Evolutionary conservation across 192 early-diverging fungal species (phyloP).

Genomic region (Gigaspora rosea): DNA sequence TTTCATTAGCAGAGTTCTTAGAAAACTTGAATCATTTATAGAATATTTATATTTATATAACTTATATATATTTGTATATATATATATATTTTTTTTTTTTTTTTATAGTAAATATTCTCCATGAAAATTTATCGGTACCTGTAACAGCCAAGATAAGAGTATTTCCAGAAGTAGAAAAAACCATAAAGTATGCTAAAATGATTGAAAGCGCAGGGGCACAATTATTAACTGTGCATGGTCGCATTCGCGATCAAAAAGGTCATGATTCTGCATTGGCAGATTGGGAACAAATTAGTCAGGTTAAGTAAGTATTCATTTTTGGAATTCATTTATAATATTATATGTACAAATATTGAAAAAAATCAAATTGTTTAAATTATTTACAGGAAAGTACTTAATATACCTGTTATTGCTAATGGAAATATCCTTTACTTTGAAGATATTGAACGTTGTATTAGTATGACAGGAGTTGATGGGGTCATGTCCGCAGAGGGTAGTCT

Average conservation of each 20-base stretch:
- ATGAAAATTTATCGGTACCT: constrained; percentile 79
- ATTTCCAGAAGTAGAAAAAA: constrained; percentile 87
- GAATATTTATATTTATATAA: constrained; percentile 31
- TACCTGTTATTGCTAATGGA: constrained; percentile 98
- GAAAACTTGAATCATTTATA: too few relatives aligned
- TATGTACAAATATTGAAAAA: too few relatives aligned
- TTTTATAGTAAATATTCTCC: constrained; percentile 67
- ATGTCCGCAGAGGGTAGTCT: constrained; percentile 90
- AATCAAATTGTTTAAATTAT: too few relatives aligned
- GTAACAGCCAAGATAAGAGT: constrained; percentile 97
- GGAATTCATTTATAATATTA: too few relatives aligned
- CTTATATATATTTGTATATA: constrained; percentile 64
- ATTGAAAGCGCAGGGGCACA: constrained; percentile 91
- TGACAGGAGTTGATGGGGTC: constrained; percentile 90
- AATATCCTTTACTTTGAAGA: constrained; percentile 95
- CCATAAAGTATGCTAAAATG: constrained; percentile 93
- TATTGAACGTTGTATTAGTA: constrained; percentile 74
- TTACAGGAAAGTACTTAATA: constrained; percentile 37
- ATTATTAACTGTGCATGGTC: constrained; percentile 92
- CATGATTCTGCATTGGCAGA: constrained; percentile 95
- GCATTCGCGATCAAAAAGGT: constrained; percentile 94
- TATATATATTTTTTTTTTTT: constrained; percentile 34
- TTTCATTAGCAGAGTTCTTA: too few relatives aligned
- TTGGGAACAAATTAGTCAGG: constrained; percentile 88
- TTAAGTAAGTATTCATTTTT: constrained; percentile 72